Base-by-base conservation (phyloP, 2,329 filamentous ascomycete genomes). In the Exophiala sp. region DNA sequence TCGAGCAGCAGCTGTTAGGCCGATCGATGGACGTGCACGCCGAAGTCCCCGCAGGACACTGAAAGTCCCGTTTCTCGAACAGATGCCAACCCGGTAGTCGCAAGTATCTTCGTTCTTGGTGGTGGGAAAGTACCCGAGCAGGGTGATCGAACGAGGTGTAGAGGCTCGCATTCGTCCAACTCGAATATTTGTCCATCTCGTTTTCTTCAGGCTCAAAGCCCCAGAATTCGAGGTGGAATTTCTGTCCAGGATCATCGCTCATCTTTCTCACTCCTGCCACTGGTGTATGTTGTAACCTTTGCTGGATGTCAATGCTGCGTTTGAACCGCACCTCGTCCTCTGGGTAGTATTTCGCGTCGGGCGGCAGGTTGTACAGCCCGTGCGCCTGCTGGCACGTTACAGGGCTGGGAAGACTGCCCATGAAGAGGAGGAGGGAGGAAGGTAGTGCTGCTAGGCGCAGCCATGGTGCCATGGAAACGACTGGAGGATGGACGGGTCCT, bases 1-100 rank as follows among this genome's bases (percentile, higher is more conserved):
- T 70, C 3, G 72, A 69, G 62, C 83, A 86, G 65, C 83, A 86
- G 62, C 78, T 81, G 65, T 83, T 75, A 1, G 81, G 77, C 16
- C 78, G 75, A 11, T 73, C 73, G 60, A 85, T 83, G 2, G 71
- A 75, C 5, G 74, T 70, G 65, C 83, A 86, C 36, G 72, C 71
- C 16, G 64, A 70, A 0, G 81, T 85, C 14, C 75, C 79, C 5
- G 71, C 64, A 0, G 83, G 83, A 64, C 83, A 86, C 55, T 78
- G 66, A 63, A 83, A 86, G 44, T 75, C 76, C 54, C 82, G 49
- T 45, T 60, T 58, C n/a, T 45, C 50, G 14, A 62, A 57, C 6
- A 58, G 42, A 42, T 56, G 41, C 47, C 50, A 58, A n/a, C 51
- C 47, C 29, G 52, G 58, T 14, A 50, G 36, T 21, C 45, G 47